Evolutionary conservation across 2,329 filamentous ascomycete species (phyloP), one percentile per base, ranked within the genome.

Genomic region (Neoarthrinium moseri): DNA sequence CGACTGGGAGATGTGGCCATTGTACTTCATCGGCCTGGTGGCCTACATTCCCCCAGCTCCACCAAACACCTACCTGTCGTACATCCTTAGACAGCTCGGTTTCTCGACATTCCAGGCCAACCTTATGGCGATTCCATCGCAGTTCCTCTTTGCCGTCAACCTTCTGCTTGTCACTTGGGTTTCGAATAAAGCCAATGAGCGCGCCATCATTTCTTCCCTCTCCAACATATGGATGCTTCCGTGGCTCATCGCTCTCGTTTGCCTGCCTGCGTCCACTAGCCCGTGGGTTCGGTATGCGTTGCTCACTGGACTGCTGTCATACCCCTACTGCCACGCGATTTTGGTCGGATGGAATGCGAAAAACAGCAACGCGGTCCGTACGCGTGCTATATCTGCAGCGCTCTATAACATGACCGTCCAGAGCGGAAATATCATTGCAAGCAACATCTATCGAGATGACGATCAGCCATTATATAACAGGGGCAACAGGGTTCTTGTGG

Each of bases 31-130:
- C 12, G 78, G 80, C 3, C 61, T 83, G 2, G 63, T 67, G 0
- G 74, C 75, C 49, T 75, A 78, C 47, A 78, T 81, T 17, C 82
- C 82, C 0, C 68, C 67, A 29, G 60, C 61, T 0, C 69, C 71
- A 0, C 75, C 77, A 1, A 59, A 68, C 1, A 69, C 70, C 13
- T 86, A 85, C 49, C 69, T 87, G 5, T 82, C 83, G 0, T 71
- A 84, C 5, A 79, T 75, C 1, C 69, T 86, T 5, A 73, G 74
- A 36, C 65, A 69, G 2, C 66, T 86, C 0, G 83, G 75, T 2
- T 84, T 84, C 62, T 66, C 71, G 49, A 81, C 77, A 3, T 83
- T 87, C 60, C 65, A 80, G 18, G 74, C 81, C 2, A 87, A 86
- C 56, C 59, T 87, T 26, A 71, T 87, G 6, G 74, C 77, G 2